Percentiles rank a stretch among this genome's conserved stretches.
These are phyloP conservation scores for Stromatinia cepivora DNA, from an alignment of 2,329 filamentous ascomycete genomes.

Conservation along the genomic window DNA sequence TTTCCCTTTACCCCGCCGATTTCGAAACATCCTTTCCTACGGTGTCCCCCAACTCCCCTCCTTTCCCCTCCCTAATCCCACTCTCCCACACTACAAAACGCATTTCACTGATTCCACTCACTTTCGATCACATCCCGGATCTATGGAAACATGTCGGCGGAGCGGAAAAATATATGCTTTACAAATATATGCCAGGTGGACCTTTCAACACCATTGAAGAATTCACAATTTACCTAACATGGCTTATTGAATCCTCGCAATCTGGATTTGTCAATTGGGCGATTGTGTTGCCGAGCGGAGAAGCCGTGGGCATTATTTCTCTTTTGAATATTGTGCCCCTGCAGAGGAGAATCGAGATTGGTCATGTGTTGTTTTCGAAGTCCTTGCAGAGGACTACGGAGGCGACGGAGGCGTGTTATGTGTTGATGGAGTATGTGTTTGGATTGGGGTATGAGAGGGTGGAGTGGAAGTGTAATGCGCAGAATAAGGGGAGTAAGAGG, in stretches of 20 bases:
- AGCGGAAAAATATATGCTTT: conserved; percentile 39
- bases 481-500: conserved; percentile 54
- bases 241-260: not conserved
- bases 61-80: conserved; percentile 7
- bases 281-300: conserved; percentile 16
- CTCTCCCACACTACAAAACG: conserved; percentile 25
- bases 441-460: conserved; percentile 56
- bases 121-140: conserved; percentile 24
- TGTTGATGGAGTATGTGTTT: conserved; percentile 56
- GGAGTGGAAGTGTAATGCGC: conserved; percentile 64
- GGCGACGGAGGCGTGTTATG: conserved; percentile 59
- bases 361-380: conserved; percentile 53
- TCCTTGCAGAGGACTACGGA: conserved; percentile 53
- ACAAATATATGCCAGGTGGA: conserved; percentile 46
- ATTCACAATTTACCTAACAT: conserved; percentile 38
- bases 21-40: conserved; percentile 5
- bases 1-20: conserved; percentile 7
- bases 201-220: conserved; percentile 41
- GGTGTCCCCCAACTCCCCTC: not conserved
- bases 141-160: conserved; percentile 33
- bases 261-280: conserved; percentile 8
- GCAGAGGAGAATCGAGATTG: conserved; percentile 58
- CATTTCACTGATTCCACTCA: conserved; percentile 31
- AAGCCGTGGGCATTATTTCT: conserved; percentile 45
- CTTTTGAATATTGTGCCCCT: conserved; percentile 50